phyloP scores from a whole-genome alignment of 306 rosid genomes.

The Benincasa hispida region DNA sequence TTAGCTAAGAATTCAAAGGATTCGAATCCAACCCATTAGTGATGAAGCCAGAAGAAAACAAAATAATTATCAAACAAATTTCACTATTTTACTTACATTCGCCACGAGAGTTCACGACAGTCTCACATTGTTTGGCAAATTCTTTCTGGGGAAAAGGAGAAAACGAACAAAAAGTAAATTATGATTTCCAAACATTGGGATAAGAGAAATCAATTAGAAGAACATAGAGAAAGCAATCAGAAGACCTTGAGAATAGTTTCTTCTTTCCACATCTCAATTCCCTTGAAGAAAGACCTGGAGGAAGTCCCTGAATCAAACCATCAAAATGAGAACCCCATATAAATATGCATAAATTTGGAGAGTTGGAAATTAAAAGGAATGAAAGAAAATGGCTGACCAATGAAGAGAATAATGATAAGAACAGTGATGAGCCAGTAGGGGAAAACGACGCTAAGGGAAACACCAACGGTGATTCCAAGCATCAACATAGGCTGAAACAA shows the following conservation, averaged over 20 bases:
- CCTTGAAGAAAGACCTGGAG: slow-evolving; percentile 66
- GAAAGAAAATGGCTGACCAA: slow-evolving; percentile 23
- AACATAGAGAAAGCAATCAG: neutral
- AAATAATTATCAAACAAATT: neutral
- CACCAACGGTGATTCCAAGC: slow-evolving; percentile 92
- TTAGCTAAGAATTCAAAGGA: neutral
- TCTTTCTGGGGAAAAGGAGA: slow-evolving; percentile 30
- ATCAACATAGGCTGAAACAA: slow-evolving; percentile 87
- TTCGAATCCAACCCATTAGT: neutral
- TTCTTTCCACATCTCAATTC: slow-evolving; percentile 62
- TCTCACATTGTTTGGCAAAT: slow-evolving; percentile 16
- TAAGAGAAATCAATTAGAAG: neutral
- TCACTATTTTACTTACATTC: slow-evolving; percentile 25
- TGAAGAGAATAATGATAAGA: slow-evolving; percentile 73
- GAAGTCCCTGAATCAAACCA: slow-evolving; percentile 46
- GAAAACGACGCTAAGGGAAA: slow-evolving; percentile 74
- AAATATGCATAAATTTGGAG: neutral
- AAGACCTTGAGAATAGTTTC: slow-evolving; percentile 55
- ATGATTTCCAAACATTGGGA: neutral
- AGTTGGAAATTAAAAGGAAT: neutral
- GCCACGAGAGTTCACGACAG: slow-evolving; percentile 26
- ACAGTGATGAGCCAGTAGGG: slow-evolving; percentile 95
- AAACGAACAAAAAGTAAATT: neutral
- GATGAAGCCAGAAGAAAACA: no score
- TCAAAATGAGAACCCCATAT: neutral